Conservation (phyloP, 352 stramenopile species). For the Pythium rishiriense region DNA sequence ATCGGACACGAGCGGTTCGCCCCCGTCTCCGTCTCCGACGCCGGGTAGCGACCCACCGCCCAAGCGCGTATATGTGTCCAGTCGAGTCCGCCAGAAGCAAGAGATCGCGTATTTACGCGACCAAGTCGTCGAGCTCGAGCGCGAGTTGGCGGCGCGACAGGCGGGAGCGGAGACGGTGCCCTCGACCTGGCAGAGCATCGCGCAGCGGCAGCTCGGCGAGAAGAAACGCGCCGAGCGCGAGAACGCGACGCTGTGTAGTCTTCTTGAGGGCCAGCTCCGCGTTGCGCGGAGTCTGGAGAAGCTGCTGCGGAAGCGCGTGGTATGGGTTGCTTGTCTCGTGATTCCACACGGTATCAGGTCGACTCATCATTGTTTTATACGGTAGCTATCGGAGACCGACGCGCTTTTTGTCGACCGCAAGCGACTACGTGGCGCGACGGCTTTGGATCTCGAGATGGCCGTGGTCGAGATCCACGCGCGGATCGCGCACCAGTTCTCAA, state of each 20-base stretch:
- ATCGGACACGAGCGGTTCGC: not conserved
- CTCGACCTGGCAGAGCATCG: slow-evolving; percentile 52
- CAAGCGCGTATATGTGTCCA: too few species aligned
- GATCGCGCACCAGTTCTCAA: not conserved
- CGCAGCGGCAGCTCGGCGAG: slow-evolving; percentile 17
- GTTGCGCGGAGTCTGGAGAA: slow-evolving; percentile 41
- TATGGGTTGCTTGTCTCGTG: too few species aligned
- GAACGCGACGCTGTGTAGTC: slow-evolving; percentile 30
- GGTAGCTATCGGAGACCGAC: not conserved
- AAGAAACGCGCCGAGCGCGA: slow-evolving; percentile 40
- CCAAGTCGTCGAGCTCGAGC: slow-evolving; percentile 30
- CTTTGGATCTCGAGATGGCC: not conserved
- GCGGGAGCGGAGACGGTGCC: too few species aligned
- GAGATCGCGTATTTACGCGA: slow-evolving; percentile 35
- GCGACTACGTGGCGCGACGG: not conserved
- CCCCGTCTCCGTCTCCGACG: too few species aligned
- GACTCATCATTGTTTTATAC: too few species aligned
- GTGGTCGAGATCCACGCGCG: not conserved
- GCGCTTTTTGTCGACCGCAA: slow-evolving; percentile 4
- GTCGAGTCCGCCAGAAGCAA: slow-evolving; percentile 26
- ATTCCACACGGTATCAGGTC: too few species aligned
- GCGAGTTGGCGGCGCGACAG: too few species aligned
- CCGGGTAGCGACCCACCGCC: not conserved
- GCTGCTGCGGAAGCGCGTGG: slow-evolving; percentile 36
- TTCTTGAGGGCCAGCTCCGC: slow-evolving; percentile 30